Evolutionary conservation across 208 protist genomes (phyloP), one percentile per base, ranked within the genome.

Genomic region (Trypanosoma congolense): DNA sequence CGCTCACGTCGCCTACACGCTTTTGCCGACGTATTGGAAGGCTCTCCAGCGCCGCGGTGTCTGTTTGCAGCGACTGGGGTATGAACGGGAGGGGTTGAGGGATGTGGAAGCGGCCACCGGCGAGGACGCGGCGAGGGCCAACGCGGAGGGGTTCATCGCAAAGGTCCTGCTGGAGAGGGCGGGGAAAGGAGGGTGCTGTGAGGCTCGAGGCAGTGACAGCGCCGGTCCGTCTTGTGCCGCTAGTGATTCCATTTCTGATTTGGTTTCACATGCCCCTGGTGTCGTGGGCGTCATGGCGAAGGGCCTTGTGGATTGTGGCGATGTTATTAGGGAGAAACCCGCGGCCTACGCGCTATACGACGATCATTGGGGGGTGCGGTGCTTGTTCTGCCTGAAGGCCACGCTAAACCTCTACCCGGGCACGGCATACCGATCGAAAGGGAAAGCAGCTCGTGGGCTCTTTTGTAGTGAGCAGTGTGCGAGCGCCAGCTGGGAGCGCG

Each of bases 381-480:
- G 88, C 70, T 78, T 73, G 44, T 90, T 83, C 54, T 92, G 85
- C 55, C 69, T 95, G 47, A 77, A 83, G 49, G 70, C 73, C 51
- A 88, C 77, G 44, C 71, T 68, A 21, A 70, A 62, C 44, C 67
- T 95, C 10, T 91, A 88, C 64, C 77, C 73, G 18, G 74, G 77
- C 31, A 70, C 81, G 16, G 54, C 70, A 24, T 92, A 76, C 55
- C 83, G 82, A 28, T 29, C 38, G 38, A 58, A 63, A 30, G 60
- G 57, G 26, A 74, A 73, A 49, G 76, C 82, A 48, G 75, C 73
- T 24, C 77, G 88, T n/a, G 88, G 88, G 24, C 73, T 95, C 26
- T 95, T 92, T 64, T 95, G 85, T 76, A 81, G 77, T 41, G 71
- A 73, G 24, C 59, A 35, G 16, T 92, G 85, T 51, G 81, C 77